Conservation (phyloP, 129 eudicot genomes). For the Erigeron canadensis region DNA sequence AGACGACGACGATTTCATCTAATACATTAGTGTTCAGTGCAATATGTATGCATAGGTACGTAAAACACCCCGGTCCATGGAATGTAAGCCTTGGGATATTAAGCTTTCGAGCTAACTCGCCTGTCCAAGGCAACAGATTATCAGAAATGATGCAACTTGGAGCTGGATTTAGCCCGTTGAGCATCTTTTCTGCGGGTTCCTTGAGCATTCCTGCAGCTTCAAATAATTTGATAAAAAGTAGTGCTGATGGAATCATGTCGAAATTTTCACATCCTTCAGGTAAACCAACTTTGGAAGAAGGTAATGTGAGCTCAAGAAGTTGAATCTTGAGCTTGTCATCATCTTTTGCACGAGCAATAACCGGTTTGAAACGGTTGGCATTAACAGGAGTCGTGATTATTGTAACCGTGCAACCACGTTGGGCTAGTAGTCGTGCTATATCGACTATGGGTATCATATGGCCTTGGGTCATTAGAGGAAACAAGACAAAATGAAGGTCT, state of each 20-base stretch:
- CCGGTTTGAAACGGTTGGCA: constrained; percentile 28
- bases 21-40: constrained; percentile 16
- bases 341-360: constrained; percentile 22
- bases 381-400: constrained; percentile 38
- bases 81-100: constrained; percentile 43
- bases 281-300: constrained; percentile 27
- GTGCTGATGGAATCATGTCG: constrained; percentile 28
- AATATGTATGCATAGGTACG: constrained; percentile 30
- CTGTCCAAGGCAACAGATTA: constrained; percentile 37
- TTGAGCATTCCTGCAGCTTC: constrained; percentile 24
- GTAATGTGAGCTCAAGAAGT: constrained; percentile 29
- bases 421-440: constrained; percentile 48
- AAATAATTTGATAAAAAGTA: constrained; percentile 16
- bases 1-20: neutral
- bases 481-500: constrained; percentile 37
- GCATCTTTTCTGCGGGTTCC: constrained; percentile 23
- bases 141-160: constrained; percentile 53
- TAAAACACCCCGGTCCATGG: constrained; percentile 52
- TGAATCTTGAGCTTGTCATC: constrained; percentile 31
- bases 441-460: constrained; percentile 50
- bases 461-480: constrained; percentile 44
- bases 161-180: constrained; percentile 22
- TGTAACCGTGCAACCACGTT: constrained; percentile 20
- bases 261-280: constrained; percentile 37
- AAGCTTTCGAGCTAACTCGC: constrained; percentile 26